phyloP scores from a whole-genome alignment of 2,329 filamentous ascomycete genomes.

The Xylariomycetidae sp. region DNA sequence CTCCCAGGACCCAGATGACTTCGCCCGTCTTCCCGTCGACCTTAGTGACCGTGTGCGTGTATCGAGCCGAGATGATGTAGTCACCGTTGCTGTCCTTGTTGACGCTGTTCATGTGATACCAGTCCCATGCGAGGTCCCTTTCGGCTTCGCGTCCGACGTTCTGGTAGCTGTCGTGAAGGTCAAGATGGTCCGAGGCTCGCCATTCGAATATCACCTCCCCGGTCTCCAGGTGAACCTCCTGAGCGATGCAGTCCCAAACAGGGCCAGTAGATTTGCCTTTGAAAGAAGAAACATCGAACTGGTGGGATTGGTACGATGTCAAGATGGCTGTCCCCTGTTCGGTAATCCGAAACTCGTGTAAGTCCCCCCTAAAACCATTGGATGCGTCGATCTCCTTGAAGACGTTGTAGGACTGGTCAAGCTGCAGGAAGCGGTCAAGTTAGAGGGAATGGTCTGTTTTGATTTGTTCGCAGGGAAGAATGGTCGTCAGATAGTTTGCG shows the following conservation, averaged over 20 bases:
- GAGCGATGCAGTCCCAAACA: constrained; percentile 38
- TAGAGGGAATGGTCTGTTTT: too few relatives aligned
- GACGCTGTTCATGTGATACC: constrained; percentile 52
- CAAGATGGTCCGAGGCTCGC: constrained; percentile 26
- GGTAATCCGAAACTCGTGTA: constrained; percentile 35
- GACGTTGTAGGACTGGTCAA: constrained; percentile 26
- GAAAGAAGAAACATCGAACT: constrained; percentile 32
- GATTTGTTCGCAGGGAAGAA: background rate
- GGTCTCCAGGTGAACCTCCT: constrained; percentile 42
- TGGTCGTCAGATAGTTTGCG: too few relatives aligned
- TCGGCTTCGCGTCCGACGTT: constrained; percentile 33
- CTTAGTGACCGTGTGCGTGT: constrained; percentile 37
- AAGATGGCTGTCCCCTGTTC: constrained; percentile 31
- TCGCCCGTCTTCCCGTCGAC: too few relatives aligned
- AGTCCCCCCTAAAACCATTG: constrained; percentile 31
- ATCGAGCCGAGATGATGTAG: constrained; percentile 34
- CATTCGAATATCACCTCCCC: constrained; percentile 39
- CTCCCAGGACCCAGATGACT: constrained; percentile 43
- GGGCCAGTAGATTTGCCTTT: constrained; percentile 32
- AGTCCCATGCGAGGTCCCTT: constrained; percentile 47
- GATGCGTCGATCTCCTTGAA: constrained; percentile 32
- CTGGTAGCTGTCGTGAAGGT: constrained; percentile 26
- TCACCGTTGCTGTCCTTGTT: constrained; percentile 43
- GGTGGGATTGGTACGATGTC: constrained; percentile 31
- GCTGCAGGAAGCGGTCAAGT: constrained; percentile 11